Percentiles rank a stretch among this genome's conserved stretches.
These are phyloP conservation scores for Ilyonectria destructans DNA, from an alignment of 2,329 filamentous ascomycete genomes.

Conservation along the genomic window DNA sequence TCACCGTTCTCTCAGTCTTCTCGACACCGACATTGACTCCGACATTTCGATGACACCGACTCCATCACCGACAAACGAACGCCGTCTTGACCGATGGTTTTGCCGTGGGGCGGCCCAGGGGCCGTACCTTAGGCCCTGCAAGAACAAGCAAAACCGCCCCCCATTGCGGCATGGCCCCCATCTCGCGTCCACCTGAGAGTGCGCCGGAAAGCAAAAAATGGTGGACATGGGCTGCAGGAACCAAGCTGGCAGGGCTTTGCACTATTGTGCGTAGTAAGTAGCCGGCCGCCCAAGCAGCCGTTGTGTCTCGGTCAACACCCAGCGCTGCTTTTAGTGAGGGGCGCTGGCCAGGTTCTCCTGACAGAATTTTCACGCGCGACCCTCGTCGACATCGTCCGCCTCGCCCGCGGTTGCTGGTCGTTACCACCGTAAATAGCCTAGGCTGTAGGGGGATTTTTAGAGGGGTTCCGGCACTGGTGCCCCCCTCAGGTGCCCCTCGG, in stretches of 20 bases:
- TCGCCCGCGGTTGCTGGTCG: conserved; percentile 39
- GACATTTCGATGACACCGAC: conserved; percentile 46
- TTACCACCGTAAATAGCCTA: conserved; percentile 46
- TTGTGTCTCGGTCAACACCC: conserved; percentile 44
- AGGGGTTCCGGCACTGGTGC: conserved; percentile 36
- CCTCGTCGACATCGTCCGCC: conserved; percentile 44
- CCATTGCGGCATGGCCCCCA: conserved; percentile 33
- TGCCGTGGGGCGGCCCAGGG: conserved; percentile 40
- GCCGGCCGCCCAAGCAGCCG: conserved; percentile 27
- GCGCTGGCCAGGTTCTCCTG: conserved; percentile 50
- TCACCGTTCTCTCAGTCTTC: conserved; percentile 42
- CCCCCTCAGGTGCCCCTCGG: conserved; percentile 46
- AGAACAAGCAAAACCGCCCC: conserved; percentile 38
- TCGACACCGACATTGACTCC: conserved; percentile 49
- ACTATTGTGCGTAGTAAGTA: conserved; percentile 31
- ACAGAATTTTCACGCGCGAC: conserved; percentile 51
- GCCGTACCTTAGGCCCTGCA: conserved; percentile 42
- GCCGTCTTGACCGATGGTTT: conserved; percentile 47
- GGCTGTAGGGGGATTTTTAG: conserved; percentile 25
- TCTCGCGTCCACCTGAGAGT: conserved; percentile 28
- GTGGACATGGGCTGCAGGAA: conserved; percentile 43
- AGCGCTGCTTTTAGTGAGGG: conserved; percentile 45
- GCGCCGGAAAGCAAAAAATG: conserved; percentile 38
- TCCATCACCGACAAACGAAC: conserved; percentile 41
- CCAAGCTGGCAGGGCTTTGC: conserved; percentile 7